Evolutionary conservation across 768 basidiomycete genomes (phyloP), one percentile per base, ranked within the genome.

Genomic region (Xerocomellus dryophilus): DNA sequence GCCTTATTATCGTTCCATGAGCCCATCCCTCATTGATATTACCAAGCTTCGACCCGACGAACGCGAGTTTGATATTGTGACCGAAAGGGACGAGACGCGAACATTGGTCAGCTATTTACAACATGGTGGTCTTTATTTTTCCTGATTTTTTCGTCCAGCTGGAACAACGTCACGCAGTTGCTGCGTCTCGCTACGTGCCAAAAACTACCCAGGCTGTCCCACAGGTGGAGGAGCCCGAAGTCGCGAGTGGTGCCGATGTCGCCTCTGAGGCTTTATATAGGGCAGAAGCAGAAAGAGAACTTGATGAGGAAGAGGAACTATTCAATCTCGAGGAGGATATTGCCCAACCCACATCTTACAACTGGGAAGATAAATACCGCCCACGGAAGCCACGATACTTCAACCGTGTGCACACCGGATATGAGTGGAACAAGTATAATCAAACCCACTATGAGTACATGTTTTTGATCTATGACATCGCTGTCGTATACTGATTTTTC

Each of bases 361-460:
- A 92, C 63, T 98, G 96, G 97, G 94, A 96, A 74, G 97, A 99
- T 77, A 96, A 98, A 69, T 98, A 96, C 65, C 80, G 97, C 36
- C 96, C 97, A 29, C 81, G 97, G 34, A 99, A 98, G 71, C 97
- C 97, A 42, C 80, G 95, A 58, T 99, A 98, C 77, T 98, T 98
- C 77, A 99, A 99, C 67, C 86, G 97, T 53, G 97, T 98, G 23
- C 94, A 98, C 66, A 99, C 97, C 29, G 97, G 97, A 25, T 99
- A 96, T 68, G 97, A 99, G 70, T 99, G 97, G 97, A 98, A 96
- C 78, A 98, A 98, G 77, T 99, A 98, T 72, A 98, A 98, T 71
- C 96, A 98, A 71, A 98, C 97, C 4, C 97, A 98, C 74, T 99
- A 98, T 71, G 97, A 98, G 93, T 96, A 76, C 59, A 20, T 56